Conservation (phyloP, 176 grass and related monocot genomes). For the Secale cereale region DNA sequence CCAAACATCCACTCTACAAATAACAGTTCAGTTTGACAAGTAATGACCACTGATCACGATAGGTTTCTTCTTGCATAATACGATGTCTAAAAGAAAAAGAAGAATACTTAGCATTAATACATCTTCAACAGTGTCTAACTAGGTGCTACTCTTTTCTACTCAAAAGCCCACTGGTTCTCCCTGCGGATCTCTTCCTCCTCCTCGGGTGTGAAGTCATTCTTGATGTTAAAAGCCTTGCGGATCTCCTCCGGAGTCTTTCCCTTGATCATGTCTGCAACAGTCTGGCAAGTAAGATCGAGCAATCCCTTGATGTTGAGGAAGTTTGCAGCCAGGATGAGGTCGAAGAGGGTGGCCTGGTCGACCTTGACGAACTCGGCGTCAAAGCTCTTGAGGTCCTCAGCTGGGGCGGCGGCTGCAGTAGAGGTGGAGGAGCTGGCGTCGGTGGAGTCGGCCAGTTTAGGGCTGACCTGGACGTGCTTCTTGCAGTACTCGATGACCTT, state of each 20-base stretch:
- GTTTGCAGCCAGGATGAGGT: conserved; percentile 52
- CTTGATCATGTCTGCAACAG: conserved; percentile 42
- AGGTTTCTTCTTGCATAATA: no score
- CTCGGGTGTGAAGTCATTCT: not conserved
- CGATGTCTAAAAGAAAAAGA: no score
- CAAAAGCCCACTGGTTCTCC: conserved; percentile 51
- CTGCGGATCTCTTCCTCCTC: conserved; percentile 38
- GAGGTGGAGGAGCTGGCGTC: no score
- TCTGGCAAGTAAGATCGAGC: conserved; percentile 33
- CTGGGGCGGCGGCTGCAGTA: not conserved
- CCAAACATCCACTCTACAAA: no score
- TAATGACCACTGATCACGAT: no score
- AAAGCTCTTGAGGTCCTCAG: not conserved
- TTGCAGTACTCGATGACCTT: no score
- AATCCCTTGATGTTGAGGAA: conserved; percentile 45
- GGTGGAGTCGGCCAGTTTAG: no score
- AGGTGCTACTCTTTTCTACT: not conserved
- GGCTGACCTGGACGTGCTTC: no score
- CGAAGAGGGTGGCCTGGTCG: conserved; percentile 56
- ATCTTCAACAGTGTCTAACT: no score
- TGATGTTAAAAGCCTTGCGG: conserved; percentile 29
- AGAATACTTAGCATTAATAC: no score
- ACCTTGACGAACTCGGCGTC: conserved; percentile 64
- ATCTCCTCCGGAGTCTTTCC: conserved; percentile 37
- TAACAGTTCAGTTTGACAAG: no score